Evolutionary conservation across 2,329 filamentous ascomycete species (phyloP), one percentile per base, ranked within the genome.

Genomic region (Cladophialophora carrionii): DNA sequence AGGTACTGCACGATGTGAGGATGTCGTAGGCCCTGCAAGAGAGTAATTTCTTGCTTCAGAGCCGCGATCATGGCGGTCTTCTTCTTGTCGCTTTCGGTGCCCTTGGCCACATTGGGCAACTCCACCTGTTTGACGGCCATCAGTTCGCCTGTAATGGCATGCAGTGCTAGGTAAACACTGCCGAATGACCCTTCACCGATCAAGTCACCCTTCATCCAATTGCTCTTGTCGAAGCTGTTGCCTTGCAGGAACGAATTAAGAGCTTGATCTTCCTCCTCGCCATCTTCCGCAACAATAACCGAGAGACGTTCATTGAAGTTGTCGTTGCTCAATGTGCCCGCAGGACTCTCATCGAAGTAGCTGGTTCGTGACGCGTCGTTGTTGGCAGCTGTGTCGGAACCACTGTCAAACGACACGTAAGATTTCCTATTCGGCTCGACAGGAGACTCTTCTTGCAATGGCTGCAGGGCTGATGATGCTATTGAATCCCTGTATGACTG

Each of bases 61-160:
- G 95, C 95, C 71, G 96, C 92, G 67, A 99, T 94, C 95, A 99
- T 99, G 81, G 88, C 91, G 81, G 96, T 96, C 84, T 98, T 99
- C 77, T 90, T 90, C 66, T 90, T 86, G 75, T 98, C 95, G 70
- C 88, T 91, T 75, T 91, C 88, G 4, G 84, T 85, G 72, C 89
- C 91, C 75, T 90, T 90, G 62, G 88, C 87, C 31, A 90, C 89
- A 0, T 91, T 90, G 2, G 93, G 93, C 62, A 96, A 87, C 78
- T 98, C 92, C 59, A 99, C 95, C 78, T 99, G 95, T 82, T 99
- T 99, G 66, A 99, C 95, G 24, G 95, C 95, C 82, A 99, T 92
- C 51, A 99, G 89, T 79, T 98, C 95, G 74, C 94, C 95, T 20
- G 95, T 99, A 61, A 99, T 90, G 57, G 95, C 91, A 76, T 99